phyloP scores from a whole-genome alignment of 352 stramenopile species.

The Phytopythium cucurbitacearum region DNA sequence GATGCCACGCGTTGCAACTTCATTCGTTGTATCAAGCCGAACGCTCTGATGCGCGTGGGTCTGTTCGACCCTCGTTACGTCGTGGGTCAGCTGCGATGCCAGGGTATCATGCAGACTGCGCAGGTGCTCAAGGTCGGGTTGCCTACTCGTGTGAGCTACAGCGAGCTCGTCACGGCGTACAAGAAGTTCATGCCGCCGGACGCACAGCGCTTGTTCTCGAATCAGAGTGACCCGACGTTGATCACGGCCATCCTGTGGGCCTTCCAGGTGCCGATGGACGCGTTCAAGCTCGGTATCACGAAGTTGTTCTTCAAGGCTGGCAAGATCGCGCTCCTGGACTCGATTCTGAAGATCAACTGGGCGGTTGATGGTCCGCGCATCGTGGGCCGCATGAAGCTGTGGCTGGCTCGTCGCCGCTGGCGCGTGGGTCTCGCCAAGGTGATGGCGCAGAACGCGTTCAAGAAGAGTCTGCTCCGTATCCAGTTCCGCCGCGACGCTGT shows the following conservation, averaged over 20 bases:
- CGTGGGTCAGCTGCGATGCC: slow-evolving; percentile 77
- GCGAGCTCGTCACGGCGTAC: slow-evolving; percentile 61
- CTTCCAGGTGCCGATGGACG: slow-evolving; percentile 73
- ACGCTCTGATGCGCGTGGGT: slow-evolving; percentile 65
- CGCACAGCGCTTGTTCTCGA: slow-evolving; percentile 61
- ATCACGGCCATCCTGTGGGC: slow-evolving; percentile 83
- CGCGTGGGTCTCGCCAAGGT: slow-evolving; percentile 67
- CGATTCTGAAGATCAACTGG: slow-evolving; percentile 78
- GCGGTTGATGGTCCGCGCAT: slow-evolving; percentile 49
- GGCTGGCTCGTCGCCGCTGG: slow-evolving; percentile 68
- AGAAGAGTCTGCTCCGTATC: slow-evolving; percentile 47
- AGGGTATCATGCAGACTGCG: slow-evolving; percentile 85
- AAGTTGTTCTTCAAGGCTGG: slow-evolving; percentile 71
- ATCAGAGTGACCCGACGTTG: slow-evolving; percentile 68
- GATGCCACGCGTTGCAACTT: slow-evolving; percentile 86
- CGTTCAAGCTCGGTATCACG: slow-evolving; percentile 82
- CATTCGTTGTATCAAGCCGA: slow-evolving; percentile 89
- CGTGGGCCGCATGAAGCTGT: slow-evolving; percentile 62
- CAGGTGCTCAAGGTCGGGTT: slow-evolving; percentile 85
- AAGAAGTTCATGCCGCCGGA: slow-evolving; percentile 68
- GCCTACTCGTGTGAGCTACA: slow-evolving; percentile 78
- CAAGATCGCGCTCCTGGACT: slow-evolving; percentile 73
- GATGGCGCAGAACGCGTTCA: slow-evolving; percentile 52
- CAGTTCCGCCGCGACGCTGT: slow-evolving; percentile 58
- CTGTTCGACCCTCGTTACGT: slow-evolving; percentile 80